Evolutionary conservation across 345 rosid species (phyloP), one percentile per base, ranked within the genome.

Genomic region (Salix caprea): DNA sequence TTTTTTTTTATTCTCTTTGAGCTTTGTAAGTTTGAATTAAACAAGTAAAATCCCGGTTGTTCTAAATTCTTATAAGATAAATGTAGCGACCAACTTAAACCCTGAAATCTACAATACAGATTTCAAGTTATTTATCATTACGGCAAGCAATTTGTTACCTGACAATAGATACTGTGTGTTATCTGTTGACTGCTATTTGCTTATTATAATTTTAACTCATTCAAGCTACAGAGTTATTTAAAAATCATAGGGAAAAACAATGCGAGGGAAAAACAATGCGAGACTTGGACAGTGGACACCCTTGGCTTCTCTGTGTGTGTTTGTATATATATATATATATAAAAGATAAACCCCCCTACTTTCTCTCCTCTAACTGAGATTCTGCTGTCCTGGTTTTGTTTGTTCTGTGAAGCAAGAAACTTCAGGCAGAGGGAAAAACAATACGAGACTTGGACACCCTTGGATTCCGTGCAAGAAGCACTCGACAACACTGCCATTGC

Each of bases 321-420:
- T 0, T 36, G 1, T 36, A 5, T 36, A 36, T 36, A 36, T 36
- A 36, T 36, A 36, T 34, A 34, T 32, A 32, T 32, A 32, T 32
- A 34, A 4, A 4, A 34, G 36, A 34, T 34, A 32, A 4, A 32
- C 1, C 37, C 37, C 37, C 39, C 44, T 65, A 26, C 72, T 56
- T n/a, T 62, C 69, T 32, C 66, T 60, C 73, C 46, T 56, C 24
- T 16, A 26, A 37, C 26, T 34, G 52, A 77, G 82, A 83, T 85
- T 77, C 80, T 79, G 48, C 46, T 72, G 76, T 66, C 81, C 80
- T 80, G 82, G 80, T 78, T 81, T 82, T 70, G 80, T 50, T 82
- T 58, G 64, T 12, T 8, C 64, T 58, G 72, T 73, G 85, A 78
- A 81, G 39, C 68, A 70, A 67, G 77, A 80, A 82, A 82, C 84